phyloP scores from a whole-genome alignment of 345 rosid species.

The Populus nigra region DNA sequence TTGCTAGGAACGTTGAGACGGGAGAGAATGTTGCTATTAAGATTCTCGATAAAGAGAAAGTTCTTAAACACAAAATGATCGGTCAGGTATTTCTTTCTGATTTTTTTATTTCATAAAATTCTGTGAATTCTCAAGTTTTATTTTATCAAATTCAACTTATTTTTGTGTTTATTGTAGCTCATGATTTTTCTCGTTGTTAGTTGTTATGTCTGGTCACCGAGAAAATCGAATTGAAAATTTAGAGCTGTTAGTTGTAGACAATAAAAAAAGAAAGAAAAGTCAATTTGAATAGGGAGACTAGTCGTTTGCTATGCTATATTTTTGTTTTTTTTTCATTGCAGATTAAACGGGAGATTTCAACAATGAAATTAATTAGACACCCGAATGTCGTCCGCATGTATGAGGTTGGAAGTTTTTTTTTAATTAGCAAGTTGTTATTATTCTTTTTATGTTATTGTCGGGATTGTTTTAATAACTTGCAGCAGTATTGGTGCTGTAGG shows the following conservation, averaged over 20 bases:
- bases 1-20: slow-evolving; percentile 68
- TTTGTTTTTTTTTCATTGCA: slow-evolving; percentile 24
- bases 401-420: slow-evolving; percentile 60
- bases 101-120: neutral
- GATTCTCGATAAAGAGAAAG: slow-evolving; percentile 91
- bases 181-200: neutral
- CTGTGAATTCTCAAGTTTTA: neutral
- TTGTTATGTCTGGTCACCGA: neutral
- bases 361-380: slow-evolving; percentile 86
- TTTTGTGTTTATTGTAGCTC: neutral
- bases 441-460: neutral
- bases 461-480: slow-evolving; percentile 5
- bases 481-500: slow-evolving; percentile 45
- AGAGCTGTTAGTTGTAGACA: neutral
- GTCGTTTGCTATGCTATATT: neutral
- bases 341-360: slow-evolving; percentile 97
- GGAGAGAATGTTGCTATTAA: slow-evolving; percentile 85
- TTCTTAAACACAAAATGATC: slow-evolving; percentile 84
- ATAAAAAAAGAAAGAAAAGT: neutral
- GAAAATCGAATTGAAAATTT: neutral
- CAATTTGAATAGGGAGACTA: neutral
- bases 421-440: neutral
- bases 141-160: neutral
- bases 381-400: slow-evolving; percentile 93
- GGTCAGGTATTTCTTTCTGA: slow-evolving; percentile 55